Evolutionary conservation across 1,139 yeast species (phyloP).

Genomic region (Nematodospora anomalae): DNA sequence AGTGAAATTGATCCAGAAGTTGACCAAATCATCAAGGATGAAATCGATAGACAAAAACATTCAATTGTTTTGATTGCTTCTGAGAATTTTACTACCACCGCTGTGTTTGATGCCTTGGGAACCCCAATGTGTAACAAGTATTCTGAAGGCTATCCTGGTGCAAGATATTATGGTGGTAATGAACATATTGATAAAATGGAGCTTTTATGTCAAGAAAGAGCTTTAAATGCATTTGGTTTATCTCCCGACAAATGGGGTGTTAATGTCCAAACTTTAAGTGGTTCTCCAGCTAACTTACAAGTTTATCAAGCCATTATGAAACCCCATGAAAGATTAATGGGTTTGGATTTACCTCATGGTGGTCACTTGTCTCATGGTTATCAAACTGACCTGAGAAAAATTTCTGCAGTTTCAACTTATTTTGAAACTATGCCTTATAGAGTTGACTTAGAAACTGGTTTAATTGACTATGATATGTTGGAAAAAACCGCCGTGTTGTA

Average conservation of each 20-base stretch:
- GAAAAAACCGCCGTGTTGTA: constrained; percentile 85
- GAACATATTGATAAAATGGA: constrained; percentile 95
- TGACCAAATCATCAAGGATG: constrained; percentile 78
- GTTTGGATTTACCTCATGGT: constrained; percentile 95
- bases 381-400: constrained; percentile 93
- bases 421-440: constrained; percentile 99
- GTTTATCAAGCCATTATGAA: constrained; percentile 93
- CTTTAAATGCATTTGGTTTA: constrained; percentile 80
- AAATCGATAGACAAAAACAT: constrained; percentile 90
- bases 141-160: constrained; percentile 88
- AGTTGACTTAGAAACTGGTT: constrained; percentile 85
- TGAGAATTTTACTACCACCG: constrained; percentile 94
- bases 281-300: constrained; percentile 96
- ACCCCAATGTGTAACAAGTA: constrained; percentile 94
- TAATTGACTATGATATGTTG: constrained; percentile 92
- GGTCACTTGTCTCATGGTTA: constrained; percentile 98
- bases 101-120: constrained; percentile 95
- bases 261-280: constrained; percentile 92
- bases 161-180: constrained; percentile 87
- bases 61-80: constrained; percentile 94
- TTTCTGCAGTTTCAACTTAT: constrained; percentile 93
- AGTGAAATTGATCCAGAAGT: constrained; percentile 83
- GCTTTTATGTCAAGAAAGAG: constrained; percentile 87
- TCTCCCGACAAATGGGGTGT: constrained; percentile 94
- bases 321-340: constrained; percentile 96